A percentile compares a stretch with the other conserved stretches of the same genome.
Conservation (phyloP, 176 grass and related monocot species). For the Melocanna baccifera region DNA sequence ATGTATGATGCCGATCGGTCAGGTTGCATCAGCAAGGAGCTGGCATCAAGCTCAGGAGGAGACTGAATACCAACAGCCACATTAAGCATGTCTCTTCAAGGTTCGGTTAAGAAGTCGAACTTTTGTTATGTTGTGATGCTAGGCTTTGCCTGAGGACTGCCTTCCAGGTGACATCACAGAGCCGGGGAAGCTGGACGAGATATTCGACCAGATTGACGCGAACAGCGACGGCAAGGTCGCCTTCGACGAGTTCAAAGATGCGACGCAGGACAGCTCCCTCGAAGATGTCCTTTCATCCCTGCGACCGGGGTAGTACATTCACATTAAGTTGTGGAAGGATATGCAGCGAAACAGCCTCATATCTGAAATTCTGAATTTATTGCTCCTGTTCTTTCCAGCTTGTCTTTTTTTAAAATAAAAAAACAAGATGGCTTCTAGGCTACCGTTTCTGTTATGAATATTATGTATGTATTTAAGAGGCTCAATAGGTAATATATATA, state of each 20-base stretch:
- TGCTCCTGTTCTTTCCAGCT: no score
- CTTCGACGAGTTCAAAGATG: constrained; percentile 76
- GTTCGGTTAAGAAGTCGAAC: neutral
- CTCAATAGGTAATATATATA: no score
- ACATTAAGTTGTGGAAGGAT: neutral
- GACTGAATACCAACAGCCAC: no score
- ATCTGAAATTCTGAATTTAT: neutral
- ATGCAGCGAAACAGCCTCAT: neutral
- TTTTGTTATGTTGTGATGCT: neutral
- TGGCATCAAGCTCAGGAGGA: constrained; percentile 61
- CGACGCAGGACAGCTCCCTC: constrained; percentile 68
- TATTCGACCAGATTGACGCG: constrained; percentile 69
- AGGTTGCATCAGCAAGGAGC: constrained; percentile 71
- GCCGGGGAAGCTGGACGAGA: constrained; percentile 72
- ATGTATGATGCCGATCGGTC: constrained; percentile 69
- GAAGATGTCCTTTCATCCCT: constrained; percentile 69
- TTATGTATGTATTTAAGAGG: no score
- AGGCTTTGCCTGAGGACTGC: constrained; percentile 71
- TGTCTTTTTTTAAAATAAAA: no score
- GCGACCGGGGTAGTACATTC: constrained; percentile 32
- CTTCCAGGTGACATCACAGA: constrained; percentile 63
- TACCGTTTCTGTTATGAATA: no score
- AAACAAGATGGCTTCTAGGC: no score
- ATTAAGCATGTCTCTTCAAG: neutral
- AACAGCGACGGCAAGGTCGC: constrained; percentile 59